These are phyloP conservation scores for Polyplosphaeria fusca DNA, from an alignment of 495 filamentous ascomycete species.

Conservation along the genomic window DNA sequence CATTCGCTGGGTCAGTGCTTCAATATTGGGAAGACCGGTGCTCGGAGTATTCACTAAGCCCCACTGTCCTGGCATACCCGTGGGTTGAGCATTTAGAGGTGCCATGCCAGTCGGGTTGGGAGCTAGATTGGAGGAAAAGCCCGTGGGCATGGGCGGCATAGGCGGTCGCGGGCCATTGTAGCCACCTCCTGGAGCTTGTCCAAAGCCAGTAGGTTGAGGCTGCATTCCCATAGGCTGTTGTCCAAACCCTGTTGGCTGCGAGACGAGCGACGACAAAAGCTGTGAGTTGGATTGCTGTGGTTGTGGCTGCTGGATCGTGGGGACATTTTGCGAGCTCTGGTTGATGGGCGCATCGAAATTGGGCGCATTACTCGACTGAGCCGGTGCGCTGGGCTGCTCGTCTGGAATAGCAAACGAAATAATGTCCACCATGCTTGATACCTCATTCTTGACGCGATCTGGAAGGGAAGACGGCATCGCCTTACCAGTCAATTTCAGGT, in stretches of 20 bases:
- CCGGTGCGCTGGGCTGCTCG: slow-evolving; percentile 54
- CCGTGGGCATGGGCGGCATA: slow-evolving; percentile 92
- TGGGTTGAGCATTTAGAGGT: slow-evolving; percentile 88
- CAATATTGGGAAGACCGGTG: slow-evolving; percentile 87
- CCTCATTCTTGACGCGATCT: slow-evolving; percentile 88
- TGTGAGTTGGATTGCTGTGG: slow-evolving; percentile 76
- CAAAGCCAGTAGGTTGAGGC: slow-evolving; percentile 52
- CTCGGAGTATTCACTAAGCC: slow-evolving; percentile 92
- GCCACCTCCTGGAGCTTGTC: slow-evolving; percentile 58
- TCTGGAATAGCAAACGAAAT: slow-evolving; percentile 94
- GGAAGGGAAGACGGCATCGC: slow-evolving; percentile 70
- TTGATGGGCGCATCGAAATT: slow-evolving; percentile 67
- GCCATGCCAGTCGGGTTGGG: slow-evolving; percentile 60
- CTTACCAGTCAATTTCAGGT: slow-evolving; percentile 84
- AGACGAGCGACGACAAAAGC: slow-evolving; percentile 69
- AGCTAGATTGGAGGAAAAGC: slow-evolving; percentile 63
- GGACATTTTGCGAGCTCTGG: slow-evolving; percentile 62
- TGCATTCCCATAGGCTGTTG: slow-evolving; percentile 51
- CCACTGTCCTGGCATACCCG: slow-evolving; percentile 94
- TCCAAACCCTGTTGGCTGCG: slow-evolving; percentile 72
- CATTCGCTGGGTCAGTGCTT: slow-evolving; percentile 89
- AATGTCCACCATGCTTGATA: slow-evolving; percentile 99
- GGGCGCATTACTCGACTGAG: slow-evolving; percentile 64
- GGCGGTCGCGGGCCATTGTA: slow-evolving; percentile 79
- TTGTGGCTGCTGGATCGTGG: slow-evolving; percentile 81